Evolutionary conservation across 2,329 filamentous ascomycete genomes (phyloP).

Genomic region (Raffaelea ambrosiae): DNA sequence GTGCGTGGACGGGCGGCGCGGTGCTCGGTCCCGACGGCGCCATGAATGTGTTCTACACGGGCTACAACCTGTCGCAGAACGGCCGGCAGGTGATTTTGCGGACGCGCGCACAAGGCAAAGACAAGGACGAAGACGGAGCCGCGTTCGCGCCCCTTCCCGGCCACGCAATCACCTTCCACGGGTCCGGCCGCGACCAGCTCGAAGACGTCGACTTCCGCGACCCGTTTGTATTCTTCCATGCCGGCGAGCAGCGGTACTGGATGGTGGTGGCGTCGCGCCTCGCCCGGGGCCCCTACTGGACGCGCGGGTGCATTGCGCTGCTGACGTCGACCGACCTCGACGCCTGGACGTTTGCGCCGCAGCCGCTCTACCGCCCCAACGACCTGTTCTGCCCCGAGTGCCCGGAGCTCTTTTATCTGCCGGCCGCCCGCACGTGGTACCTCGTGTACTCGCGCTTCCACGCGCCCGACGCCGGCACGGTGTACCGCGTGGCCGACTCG

Average conservation of each 20-base stretch:
- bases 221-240: conserved; percentile 25
- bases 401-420: conserved; percentile 25
- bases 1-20: conserved; percentile 25
- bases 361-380: conserved; percentile 22
- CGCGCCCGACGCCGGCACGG: conserved; percentile 25
- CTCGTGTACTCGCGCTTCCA: conserved; percentile 24
- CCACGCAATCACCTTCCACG: conserved; percentile 15
- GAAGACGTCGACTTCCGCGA: conserved; percentile 28
- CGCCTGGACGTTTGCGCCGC: conserved; percentile 19
- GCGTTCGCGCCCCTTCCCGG: too few species aligned
- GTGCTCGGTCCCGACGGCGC: conserved; percentile 21
- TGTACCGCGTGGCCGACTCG: conserved; percentile 25
- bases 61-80: conserved; percentile 21
- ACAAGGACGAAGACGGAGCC: conserved; percentile 5
- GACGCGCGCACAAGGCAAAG: too few species aligned
- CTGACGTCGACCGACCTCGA: conserved; percentile 24
- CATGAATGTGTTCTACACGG: conserved; percentile 28
- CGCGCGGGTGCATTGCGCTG: conserved; percentile 26
- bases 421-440: conserved; percentile 25
- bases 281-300: conserved; percentile 22
- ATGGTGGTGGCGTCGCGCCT: conserved; percentile 28
- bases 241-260: conserved; percentile 21
- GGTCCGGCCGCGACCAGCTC: conserved; percentile 15
- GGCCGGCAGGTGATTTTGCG: conserved; percentile 25
- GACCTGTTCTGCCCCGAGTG: conserved; percentile 28